These are phyloP conservation scores for Fusarium sp. DNA, from an alignment of 2,329 filamentous ascomycete species.

Conservation along the genomic window DNA sequence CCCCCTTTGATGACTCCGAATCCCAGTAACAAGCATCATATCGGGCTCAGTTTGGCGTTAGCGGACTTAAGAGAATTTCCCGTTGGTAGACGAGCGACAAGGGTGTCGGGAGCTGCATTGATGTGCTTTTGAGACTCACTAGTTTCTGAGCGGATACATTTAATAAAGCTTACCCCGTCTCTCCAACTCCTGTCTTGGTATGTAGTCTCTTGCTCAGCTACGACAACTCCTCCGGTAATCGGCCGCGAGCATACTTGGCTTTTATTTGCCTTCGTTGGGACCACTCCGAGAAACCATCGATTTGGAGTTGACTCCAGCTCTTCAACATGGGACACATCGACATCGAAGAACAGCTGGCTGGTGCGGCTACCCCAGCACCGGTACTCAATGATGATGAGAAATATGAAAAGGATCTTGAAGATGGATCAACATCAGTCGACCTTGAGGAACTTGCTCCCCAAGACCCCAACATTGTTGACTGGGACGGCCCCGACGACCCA, in stretches of 20 bases:
- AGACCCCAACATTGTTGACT: conserved; percentile 57
- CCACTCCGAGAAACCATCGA: background rate
- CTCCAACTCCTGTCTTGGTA: background rate
- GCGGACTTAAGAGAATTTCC: conserved; percentile 27
- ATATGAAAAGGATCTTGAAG: conserved; percentile 33
- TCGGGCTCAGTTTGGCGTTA: background rate
- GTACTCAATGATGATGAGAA: conserved; percentile 8
- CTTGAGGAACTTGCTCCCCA: conserved; percentile 27
- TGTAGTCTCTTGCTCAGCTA: background rate
- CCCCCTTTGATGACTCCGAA: conserved; percentile 9
- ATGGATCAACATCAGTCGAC: conserved; percentile 34
- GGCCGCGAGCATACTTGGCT: background rate
- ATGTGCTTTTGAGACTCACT: background rate
- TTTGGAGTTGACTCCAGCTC: background rate
- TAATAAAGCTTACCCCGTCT: conserved; percentile 1
- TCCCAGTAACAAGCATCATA: background rate
- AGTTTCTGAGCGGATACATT: background rate
- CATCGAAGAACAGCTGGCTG: conserved; percentile 20
- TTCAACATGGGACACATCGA: conserved; percentile 23
- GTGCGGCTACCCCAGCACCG: conserved; percentile 10
- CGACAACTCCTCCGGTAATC: background rate
- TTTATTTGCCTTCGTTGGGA: background rate
- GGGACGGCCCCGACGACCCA: conserved; percentile 65
- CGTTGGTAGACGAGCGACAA: conserved; percentile 2
- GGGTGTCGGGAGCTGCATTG: conserved; percentile 2